phyloP scores from a whole-genome alignment of 2,329 filamentous ascomycete species.

The Lachnellula arida region DNA sequence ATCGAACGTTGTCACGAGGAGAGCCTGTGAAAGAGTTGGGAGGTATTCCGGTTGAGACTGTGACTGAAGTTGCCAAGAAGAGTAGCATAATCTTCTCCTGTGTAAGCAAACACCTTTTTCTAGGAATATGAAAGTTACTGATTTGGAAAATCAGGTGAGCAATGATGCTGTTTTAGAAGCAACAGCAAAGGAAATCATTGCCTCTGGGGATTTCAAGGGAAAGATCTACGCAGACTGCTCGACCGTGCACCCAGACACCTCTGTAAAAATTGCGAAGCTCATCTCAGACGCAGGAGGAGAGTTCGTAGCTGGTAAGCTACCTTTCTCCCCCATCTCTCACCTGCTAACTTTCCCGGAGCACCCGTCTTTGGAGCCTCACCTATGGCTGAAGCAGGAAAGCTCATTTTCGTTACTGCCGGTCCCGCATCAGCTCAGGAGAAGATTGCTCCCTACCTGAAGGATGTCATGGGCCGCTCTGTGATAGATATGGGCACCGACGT shows the following conservation, averaged over 20 bases:
- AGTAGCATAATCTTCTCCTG: constrained; percentile 35
- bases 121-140: constrained; percentile 25
- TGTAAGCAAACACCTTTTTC: constrained; percentile 10
- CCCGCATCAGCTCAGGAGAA: constrained; percentile 31
- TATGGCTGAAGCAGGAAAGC: constrained; percentile 40
- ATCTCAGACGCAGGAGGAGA: constrained; percentile 34
- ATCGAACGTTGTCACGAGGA: constrained; percentile 38
- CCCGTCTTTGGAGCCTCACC: constrained; percentile 42
- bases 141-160: constrained; percentile 29
- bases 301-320: constrained; percentile 22
- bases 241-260: constrained; percentile 33
- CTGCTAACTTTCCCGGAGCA: constrained; percentile 30
- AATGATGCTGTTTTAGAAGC: constrained; percentile 37
- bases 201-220: constrained; percentile 26
- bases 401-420: constrained; percentile 41
- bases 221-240: constrained; percentile 32
- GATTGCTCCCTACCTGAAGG: constrained; percentile 38
- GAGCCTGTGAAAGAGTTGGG: constrained; percentile 34
- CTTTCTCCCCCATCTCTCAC: constrained; percentile 9
- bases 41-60: constrained; percentile 23
- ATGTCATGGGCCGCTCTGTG: constrained; percentile 38
- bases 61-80: constrained; percentile 32
- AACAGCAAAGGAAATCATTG: constrained; percentile 24
- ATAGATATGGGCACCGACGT: constrained; percentile 41
- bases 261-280: constrained; percentile 31